Base-by-base conservation (phyloP, 1,284 basidiomycete genomes). In the Pseudozyma flocculosa region DNA sequence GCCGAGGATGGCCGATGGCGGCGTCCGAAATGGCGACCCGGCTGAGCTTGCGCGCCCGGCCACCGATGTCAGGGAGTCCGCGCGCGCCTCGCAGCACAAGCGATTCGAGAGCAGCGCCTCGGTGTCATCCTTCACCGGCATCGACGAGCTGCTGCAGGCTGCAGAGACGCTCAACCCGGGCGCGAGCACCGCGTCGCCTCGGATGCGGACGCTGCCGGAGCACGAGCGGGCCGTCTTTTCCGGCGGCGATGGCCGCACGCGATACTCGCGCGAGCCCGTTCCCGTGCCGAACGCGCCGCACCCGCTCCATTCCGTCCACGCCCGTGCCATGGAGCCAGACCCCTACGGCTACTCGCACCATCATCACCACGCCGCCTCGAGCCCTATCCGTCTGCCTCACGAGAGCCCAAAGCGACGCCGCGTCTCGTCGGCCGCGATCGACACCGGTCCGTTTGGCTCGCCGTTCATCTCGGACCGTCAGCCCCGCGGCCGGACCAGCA, bases 111-210 rank as follows among this genome's bases (percentile, higher is more conserved):
- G 41, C 41, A 43, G 41, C 30, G 54, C 57, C 21, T 69, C 67
- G 3, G 57, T 46, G 1, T 61, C 66, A 10, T 72, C 59, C 38
- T 69, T 66, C 41, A 71, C 60, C 40, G 73, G 73, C 23, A 75
- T 77, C 48, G 75, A 77, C 50, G 75, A 75, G 54, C 65, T 77
- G 17, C 62, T 77, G 11, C 72, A 77, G 26, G 75, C 75, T 5
- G 75, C 75, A 15, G 71, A 77, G 50, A 70, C 70, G 32, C 62
- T 76, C 40, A 73, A 68, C 30, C 71, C 71, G 1, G 58, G 61
- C 30, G 60, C 58, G 19, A 53, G 47, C n/a, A 58, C 58, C 18
- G 48, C 55, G 22, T 62, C 58, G 45, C 58, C 51, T 2, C 46
- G 48, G 23, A 45, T 49, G 48, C 57, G 52, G 40, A 49, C n/a